A percentile compares a stretch with the other conserved stretches of the same genome.
Conservation (phyloP, 108 stramenopile genomes). For the Heterococcus sp. region DNA sequence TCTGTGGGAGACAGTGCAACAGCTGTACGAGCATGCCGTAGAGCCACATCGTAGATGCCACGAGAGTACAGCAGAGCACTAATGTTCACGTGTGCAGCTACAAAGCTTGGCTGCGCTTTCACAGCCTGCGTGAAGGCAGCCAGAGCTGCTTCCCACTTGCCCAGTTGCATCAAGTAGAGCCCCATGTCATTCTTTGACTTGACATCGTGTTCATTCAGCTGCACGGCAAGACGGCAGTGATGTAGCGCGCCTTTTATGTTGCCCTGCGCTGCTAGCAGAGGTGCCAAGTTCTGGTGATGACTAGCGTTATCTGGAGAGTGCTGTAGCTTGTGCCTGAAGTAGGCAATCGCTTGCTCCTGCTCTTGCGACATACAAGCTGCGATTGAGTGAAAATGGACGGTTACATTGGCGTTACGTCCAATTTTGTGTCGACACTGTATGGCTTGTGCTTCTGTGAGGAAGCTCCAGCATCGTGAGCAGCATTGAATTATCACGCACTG, state of each 20-base stretch:
- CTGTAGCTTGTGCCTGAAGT: not conserved
- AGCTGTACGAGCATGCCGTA: not conserved
- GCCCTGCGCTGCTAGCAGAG: not conserved
- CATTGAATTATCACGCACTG: too few relatives aligned
- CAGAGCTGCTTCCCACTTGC: not conserved
- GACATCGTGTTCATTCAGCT: not conserved
- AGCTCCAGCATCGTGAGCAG: too few relatives aligned
- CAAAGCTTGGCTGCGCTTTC: not conserved
- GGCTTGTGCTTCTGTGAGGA: too few relatives aligned
- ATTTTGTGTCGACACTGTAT: too few relatives aligned
- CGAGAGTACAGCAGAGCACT: not conserved
- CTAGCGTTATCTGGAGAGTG: not conserved
- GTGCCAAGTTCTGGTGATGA: not conserved
- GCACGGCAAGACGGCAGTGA: not conserved
- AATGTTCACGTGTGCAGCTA: not conserved
- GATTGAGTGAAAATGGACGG: too few relatives aligned
- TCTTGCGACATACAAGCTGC: not conserved
- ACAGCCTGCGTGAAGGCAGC: not conserved
- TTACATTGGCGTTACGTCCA: too few relatives aligned
- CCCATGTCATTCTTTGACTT: not conserved
- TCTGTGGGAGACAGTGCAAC: not conserved
- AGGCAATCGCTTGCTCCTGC: not conserved
- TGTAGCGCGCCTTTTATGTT: not conserved
- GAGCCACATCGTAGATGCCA: not conserved
- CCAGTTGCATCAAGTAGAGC: not conserved